phyloP scores from a whole-genome alignment of 179 eudicot species.

The Patellifolia procumbens region DNA sequence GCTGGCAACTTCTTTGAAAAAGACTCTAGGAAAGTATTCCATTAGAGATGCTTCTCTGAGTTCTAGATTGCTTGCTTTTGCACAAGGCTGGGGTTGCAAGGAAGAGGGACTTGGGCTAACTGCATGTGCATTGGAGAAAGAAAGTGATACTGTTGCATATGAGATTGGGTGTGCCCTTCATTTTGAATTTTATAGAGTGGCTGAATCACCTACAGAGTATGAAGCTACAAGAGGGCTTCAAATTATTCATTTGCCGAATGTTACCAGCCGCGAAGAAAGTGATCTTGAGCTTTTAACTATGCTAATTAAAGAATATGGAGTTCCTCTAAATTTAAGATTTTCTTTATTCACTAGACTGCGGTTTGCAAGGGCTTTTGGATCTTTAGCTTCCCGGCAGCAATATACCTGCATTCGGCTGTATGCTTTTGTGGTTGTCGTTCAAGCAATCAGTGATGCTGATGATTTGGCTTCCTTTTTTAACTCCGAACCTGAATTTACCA shows the following conservation, averaged over 20 bases:
- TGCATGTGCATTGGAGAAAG: slow-evolving; percentile 81
- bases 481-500: slow-evolving; percentile 89
- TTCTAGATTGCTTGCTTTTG: slow-evolving; percentile 84
- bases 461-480: slow-evolving; percentile 80
- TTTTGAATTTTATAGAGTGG: slow-evolving; percentile 83
- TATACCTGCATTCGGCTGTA: slow-evolving; percentile 83
- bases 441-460: slow-evolving; percentile 80
- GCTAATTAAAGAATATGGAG: slow-evolving; percentile 63
- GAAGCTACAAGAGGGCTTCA: slow-evolving; percentile 63
- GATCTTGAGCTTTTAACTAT: slow-evolving; percentile 79
- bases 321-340: slow-evolving; percentile 76
- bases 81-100: slow-evolving; percentile 99
- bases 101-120: slow-evolving; percentile 97
- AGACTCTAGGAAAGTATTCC: slow-evolving; percentile 76
- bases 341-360: slow-evolving; percentile 85
- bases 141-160: slow-evolving; percentile 57
- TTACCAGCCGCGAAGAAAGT: slow-evolving; percentile 52
- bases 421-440: slow-evolving; percentile 90
- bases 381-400: slow-evolving; percentile 70
- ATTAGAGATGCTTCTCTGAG: slow-evolving; percentile 79
- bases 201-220: slow-evolving; percentile 44
- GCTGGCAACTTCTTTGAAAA: slow-evolving; percentile 85
- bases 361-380: slow-evolving; percentile 88
- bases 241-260: slow-evolving; percentile 72
- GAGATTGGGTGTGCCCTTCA: slow-evolving; percentile 86